Evolutionary conservation across 768 basidiomycete species (phyloP).

Genomic region (Tylopilus rubrobrunneus): DNA sequence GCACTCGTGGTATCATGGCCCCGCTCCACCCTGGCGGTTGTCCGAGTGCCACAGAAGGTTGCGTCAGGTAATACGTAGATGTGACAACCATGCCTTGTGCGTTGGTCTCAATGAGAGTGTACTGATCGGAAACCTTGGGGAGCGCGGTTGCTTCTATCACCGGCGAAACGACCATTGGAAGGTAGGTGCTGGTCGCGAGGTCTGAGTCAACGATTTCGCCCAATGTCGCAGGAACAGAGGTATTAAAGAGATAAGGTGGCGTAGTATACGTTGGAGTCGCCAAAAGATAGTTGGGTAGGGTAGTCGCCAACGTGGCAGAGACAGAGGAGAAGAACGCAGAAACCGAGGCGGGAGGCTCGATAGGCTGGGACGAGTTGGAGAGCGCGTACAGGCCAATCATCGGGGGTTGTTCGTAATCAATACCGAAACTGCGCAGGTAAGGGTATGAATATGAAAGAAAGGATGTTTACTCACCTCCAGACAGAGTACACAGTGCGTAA

Average conservation of each 20-base stretch:
- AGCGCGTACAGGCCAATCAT: slow-evolving; percentile 74
- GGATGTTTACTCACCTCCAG: slow-evolving; percentile 50
- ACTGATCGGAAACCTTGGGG: slow-evolving; percentile 49
- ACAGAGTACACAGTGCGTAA: slow-evolving; percentile 74
- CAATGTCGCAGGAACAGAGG: slow-evolving; percentile 51
- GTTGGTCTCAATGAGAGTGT: slow-evolving; percentile 58
- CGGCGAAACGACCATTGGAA: slow-evolving; percentile 46
- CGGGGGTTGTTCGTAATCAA: slow-evolving; percentile 68
- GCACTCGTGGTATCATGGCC: slow-evolving; percentile 2
- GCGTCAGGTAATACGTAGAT: slow-evolving; percentile 44
- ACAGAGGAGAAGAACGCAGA: slow-evolving; percentile 53
- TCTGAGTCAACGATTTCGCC: slow-evolving; percentile 58
- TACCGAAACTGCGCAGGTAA: slow-evolving; percentile 55
- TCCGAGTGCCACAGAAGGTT: slow-evolving; percentile 54
- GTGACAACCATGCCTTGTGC: slow-evolving; percentile 50
- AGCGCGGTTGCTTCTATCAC: slow-evolving; percentile 49
- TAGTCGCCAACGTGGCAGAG: slow-evolving; percentile 64
- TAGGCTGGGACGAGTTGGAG: slow-evolving; percentile 40
- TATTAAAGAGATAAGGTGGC: slow-evolving; percentile 66
- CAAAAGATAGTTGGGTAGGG: slow-evolving; percentile 67
- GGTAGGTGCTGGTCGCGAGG: slow-evolving; percentile 71
- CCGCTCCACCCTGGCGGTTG: slow-evolving; percentile 57
- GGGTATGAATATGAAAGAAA: neutral
- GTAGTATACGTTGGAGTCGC: slow-evolving; percentile 61
- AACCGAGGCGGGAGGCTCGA: slow-evolving; percentile 40